A percentile compares a stretch with the other conserved stretches of the same genome.
These are phyloP conservation scores for Schizochytrium sp. DNA, from an alignment of 108 stramenopile species.

Conservation along the genomic window DNA sequence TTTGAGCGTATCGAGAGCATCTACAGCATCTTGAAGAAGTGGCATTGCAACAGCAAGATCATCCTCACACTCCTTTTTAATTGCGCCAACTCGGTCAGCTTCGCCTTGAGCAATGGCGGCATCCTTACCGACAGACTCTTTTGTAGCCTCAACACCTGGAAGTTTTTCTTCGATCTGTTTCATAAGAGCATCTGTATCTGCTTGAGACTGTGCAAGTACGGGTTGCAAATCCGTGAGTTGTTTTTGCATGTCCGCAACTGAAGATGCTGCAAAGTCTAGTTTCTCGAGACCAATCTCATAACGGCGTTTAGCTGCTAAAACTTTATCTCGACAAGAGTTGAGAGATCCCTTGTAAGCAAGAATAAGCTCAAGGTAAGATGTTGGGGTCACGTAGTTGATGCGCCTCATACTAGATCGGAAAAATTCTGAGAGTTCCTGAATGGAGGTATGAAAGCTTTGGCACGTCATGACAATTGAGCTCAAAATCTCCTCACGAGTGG, in stretches of 20 bases:
- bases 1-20: constrained; percentile 72
- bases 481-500: constrained; percentile 64
- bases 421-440: constrained; percentile 66
- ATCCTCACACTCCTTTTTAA: constrained; percentile 71
- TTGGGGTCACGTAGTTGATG: constrained; percentile 80
- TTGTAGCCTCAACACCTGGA: constrained; percentile 74
- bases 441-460: constrained; percentile 74
- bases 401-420: constrained; percentile 69
- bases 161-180: constrained; percentile 75
- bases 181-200: constrained; percentile 76
- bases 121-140: constrained; percentile 74
- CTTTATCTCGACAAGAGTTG: constrained; percentile 66
- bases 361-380: constrained; percentile 79
- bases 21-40: constrained; percentile 74
- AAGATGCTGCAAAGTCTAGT: constrained; percentile 73
- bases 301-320: constrained; percentile 63
- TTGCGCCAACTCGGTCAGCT: constrained; percentile 69
- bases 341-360: constrained; percentile 76
- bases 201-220: constrained; percentile 66
- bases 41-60: constrained; percentile 81
- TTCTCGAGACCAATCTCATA: constrained; percentile 77
- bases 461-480: constrained; percentile 70
- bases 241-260: constrained; percentile 68
- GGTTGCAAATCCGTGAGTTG: constrained; percentile 78
- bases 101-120: constrained; percentile 69